Percentiles rank a stretch among this genome's conserved stretches.
Evolutionary conservation across 2,329 filamentous ascomycete genomes (phyloP).

Genomic region (Blastomyces parvus): DNA sequence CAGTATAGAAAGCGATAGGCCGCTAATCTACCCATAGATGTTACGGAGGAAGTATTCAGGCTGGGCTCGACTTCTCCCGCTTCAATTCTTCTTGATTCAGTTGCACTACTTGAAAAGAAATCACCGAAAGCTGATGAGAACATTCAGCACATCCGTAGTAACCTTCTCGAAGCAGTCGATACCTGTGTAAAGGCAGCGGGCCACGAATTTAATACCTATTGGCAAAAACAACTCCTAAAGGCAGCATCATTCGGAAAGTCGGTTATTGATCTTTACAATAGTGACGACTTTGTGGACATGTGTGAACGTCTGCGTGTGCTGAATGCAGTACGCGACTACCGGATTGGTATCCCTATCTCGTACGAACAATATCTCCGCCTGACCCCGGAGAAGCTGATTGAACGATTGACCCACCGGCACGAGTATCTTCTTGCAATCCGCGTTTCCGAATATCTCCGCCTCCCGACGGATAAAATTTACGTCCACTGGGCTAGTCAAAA

Average conservation of each 20-base stretch:
- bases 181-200: slow-evolving; percentile 88
- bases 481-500: slow-evolving; percentile 96
- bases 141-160: slow-evolving; percentile 83
- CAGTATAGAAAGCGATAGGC: slow-evolving; percentile 8
- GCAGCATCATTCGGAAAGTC: slow-evolving; percentile 97
- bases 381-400: slow-evolving; percentile 78
- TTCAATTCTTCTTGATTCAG: slow-evolving; percentile 85
- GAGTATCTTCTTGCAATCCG: slow-evolving; percentile 86
- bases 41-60: slow-evolving; percentile 80
- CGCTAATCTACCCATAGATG: slow-evolving; percentile 37
- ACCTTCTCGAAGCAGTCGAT: slow-evolving; percentile 85
- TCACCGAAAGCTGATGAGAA: slow-evolving; percentile 97
- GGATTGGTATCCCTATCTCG: slow-evolving; percentile 79
- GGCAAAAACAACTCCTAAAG: slow-evolving; percentile 94
- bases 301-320: slow-evolving; percentile 87
- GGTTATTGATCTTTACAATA: slow-evolving; percentile 92
- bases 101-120: slow-evolving; percentile 81
- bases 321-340: slow-evolving; percentile 85
- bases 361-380: slow-evolving; percentile 90
- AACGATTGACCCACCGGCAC: slow-evolving; percentile 74
- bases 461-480: slow-evolving; percentile 83
- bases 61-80: slow-evolving; percentile 80
- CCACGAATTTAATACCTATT: slow-evolving; percentile 78
- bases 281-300: slow-evolving; percentile 98
- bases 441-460: slow-evolving; percentile 74